Evolutionary conservation across 495 filamentous ascomycete genomes (phyloP).

Genomic region (Trichoderma erinaceum): DNA sequence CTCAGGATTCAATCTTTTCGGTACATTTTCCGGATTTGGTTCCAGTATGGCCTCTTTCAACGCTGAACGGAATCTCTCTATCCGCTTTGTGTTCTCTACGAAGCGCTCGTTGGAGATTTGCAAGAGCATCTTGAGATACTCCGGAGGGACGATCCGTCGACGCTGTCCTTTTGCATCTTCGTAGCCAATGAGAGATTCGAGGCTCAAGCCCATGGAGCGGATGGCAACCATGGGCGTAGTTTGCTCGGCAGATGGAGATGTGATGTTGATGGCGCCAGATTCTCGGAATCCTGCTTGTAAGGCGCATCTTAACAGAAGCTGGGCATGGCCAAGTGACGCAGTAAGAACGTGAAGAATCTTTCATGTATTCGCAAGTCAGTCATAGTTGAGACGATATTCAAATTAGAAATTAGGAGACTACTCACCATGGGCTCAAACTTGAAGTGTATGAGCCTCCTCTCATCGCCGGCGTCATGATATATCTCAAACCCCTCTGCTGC

Average conservation of each 20-base stretch:
- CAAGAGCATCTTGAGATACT: constrained; percentile 58
- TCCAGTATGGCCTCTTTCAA: constrained; percentile 31
- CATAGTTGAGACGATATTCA: no score
- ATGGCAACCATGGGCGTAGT: constrained; percentile 70
- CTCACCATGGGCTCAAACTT: constrained; percentile 93
- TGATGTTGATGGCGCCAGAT: constrained; percentile 60
- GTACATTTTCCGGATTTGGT: background rate
- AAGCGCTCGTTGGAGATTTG: constrained; percentile 72
- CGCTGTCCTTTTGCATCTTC: constrained; percentile 29
- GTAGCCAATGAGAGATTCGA: constrained; percentile 73
- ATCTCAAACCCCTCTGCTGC: constrained; percentile 10
- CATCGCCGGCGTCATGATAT: constrained; percentile 13
- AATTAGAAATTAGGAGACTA: no score
- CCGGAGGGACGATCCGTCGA: constrained; percentile 44
- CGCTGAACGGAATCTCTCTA: constrained; percentile 50
- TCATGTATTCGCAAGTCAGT: background rate
- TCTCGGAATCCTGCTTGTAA: constrained; percentile 82
- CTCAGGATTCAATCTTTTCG: constrained; percentile 23
- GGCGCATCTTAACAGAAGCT: constrained; percentile 63
- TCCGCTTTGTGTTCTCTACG: constrained; percentile 63
- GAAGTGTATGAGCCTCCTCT: constrained; percentile 67
- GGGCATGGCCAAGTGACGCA: constrained; percentile 63
- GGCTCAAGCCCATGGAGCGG: constrained; percentile 67
- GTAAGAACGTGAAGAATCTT: constrained; percentile 87
- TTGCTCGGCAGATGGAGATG: constrained; percentile 37